These are phyloP conservation scores for Rusavskia elegans DNA, from an alignment of 495 filamentous ascomycete genomes.

Conservation along the genomic window DNA sequence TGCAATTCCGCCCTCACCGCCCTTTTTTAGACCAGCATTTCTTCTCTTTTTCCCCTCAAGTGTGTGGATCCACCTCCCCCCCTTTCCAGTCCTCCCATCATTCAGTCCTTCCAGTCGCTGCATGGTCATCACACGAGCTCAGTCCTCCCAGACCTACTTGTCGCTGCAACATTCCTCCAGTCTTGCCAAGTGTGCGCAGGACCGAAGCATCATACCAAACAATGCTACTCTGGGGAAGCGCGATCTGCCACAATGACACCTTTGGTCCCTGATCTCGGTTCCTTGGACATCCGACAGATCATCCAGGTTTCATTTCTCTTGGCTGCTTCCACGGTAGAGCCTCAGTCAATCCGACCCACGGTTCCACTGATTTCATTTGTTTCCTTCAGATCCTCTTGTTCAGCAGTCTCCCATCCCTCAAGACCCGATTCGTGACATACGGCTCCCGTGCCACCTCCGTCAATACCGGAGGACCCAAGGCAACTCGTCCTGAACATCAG, in stretches of 20 bases:
- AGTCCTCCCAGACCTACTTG: too few relatives aligned
- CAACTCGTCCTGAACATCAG: too few relatives aligned
- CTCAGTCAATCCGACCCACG: background rate
- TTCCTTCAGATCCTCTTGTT: slow-evolving; percentile 34
- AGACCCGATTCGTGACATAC: slow-evolving; percentile 39
- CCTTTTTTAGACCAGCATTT: slow-evolving; percentile 7
- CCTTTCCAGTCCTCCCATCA: too few relatives aligned
- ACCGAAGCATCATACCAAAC: background rate
- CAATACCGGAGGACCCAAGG: background rate
- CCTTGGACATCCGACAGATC: slow-evolving; percentile 1
- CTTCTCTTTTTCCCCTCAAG: slow-evolving; percentile 1
- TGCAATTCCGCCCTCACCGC: background rate
- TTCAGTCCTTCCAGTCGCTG: too few relatives aligned
- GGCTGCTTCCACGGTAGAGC: slow-evolving; percentile 31
- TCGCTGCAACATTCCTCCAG: too few relatives aligned
- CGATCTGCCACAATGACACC: background rate
- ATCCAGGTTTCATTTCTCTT: slow-evolving; percentile 29
- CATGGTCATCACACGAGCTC: too few relatives aligned
- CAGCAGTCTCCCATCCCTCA: slow-evolving; percentile 32
- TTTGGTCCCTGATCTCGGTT: background rate
- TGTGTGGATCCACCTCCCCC: too few relatives aligned
- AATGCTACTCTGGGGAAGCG: background rate
- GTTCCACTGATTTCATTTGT: slow-evolving; percentile 8
- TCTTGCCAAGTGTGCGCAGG: background rate
- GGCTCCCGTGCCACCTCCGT: slow-evolving; percentile 32